Percentiles rank a stretch among this genome's conserved stretches.
phyloP scores from a whole-genome alignment of 441 rosid species.

The Metrosideros polymorpha region DNA sequence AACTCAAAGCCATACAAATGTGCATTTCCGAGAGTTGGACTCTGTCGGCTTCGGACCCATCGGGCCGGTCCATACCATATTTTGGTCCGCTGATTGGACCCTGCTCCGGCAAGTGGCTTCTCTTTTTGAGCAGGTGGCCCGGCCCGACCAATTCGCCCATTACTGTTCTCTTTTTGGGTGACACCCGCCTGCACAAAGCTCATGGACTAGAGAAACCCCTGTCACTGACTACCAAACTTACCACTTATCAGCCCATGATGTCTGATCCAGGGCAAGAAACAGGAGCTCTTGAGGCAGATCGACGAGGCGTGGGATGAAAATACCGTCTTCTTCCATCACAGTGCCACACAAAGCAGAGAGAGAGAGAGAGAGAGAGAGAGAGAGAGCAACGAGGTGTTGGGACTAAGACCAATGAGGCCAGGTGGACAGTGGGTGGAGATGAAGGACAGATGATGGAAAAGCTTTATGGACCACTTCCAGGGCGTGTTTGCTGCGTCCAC shows the following conservation, averaged over 20 bases:
- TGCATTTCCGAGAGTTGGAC: not conserved
- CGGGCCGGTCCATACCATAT: too few species aligned
- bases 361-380: not conserved
- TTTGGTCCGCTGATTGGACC: too few species aligned
- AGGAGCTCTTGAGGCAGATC: not conserved
- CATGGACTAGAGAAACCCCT: not conserved
- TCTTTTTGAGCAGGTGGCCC: not conserved
- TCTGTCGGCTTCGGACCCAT: too few species aligned
- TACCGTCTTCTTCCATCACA: not conserved
- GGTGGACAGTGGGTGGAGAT: not conserved
- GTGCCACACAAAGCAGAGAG: not conserved
- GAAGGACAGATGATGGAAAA: not conserved
- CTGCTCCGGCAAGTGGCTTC: not conserved
- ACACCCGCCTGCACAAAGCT: not conserved
- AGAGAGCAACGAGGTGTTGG: not conserved
- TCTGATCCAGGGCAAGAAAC: not conserved
- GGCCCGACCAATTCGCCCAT: not conserved
- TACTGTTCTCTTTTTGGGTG: not conserved
- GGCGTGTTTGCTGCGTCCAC: not conserved
- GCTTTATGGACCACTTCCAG: not conserved
- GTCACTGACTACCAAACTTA: not conserved
- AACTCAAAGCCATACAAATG: not conserved
- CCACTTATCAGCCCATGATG: not conserved
- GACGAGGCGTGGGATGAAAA: not conserved
- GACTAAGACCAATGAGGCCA: not conserved